Evolutionary conservation across 768 basidiomycete species (phyloP).

Genomic region (Kwoniella sp.): DNA sequence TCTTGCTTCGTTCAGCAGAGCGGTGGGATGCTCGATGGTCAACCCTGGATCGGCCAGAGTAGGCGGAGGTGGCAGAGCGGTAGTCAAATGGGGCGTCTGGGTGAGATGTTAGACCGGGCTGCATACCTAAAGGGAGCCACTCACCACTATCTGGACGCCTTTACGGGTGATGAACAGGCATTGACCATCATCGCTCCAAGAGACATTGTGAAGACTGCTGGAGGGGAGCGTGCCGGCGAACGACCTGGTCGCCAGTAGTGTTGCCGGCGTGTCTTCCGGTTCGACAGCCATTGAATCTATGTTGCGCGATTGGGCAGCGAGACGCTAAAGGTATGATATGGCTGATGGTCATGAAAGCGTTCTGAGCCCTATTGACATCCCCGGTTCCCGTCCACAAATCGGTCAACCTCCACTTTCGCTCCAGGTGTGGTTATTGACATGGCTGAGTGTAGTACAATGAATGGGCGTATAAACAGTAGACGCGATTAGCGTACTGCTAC

Average conservation of each 20-base stretch:
- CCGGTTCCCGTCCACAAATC: too few relatives aligned
- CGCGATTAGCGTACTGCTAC: too few relatives aligned
- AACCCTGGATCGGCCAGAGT: conserved; percentile 10
- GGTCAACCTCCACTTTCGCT: too few relatives aligned
- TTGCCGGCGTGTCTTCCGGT: conserved; percentile 3
- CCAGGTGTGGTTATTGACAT: too few relatives aligned
- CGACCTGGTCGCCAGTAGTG: conserved; percentile 9
- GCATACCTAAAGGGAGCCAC: background rate
- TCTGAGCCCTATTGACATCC: too few relatives aligned
- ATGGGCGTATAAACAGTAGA: too few relatives aligned
- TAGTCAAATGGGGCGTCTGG: conserved; percentile 30
- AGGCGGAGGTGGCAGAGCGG: conserved; percentile 22
- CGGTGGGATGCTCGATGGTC: conserved; percentile 7
- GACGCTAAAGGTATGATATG: too few relatives aligned
- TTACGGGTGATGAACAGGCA: conserved; percentile 25
- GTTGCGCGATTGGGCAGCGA: conserved; percentile 17
- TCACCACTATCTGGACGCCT: conserved; percentile 29
- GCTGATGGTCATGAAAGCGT: too few relatives aligned
- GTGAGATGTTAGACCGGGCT: background rate
- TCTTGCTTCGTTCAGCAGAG: background rate
- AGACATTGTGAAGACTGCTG: conserved; percentile 12
- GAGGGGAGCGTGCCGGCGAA: conserved; percentile 16
- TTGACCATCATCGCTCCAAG: conserved; percentile 44
- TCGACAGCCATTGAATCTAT: conserved; percentile 3
- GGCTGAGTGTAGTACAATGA: too few relatives aligned